A percentile compares a stretch with the other conserved stretches of the same genome.
These are phyloP conservation scores for Ensete glaucum DNA, from an alignment of 176 grass and related monocot species.

Conservation along the genomic window DNA sequence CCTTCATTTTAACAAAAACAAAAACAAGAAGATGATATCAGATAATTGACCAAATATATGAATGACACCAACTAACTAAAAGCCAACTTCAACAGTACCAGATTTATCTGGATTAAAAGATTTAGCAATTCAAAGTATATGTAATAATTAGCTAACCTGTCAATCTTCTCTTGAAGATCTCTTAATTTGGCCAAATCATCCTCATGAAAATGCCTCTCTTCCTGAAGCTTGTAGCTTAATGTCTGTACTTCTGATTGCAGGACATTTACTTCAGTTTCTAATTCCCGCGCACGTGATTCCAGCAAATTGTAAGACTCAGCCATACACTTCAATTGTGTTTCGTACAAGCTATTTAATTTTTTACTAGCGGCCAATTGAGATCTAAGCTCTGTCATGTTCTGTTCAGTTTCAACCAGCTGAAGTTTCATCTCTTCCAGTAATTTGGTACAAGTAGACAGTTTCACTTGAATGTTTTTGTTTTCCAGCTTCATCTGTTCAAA, in stretches of 20 bases:
- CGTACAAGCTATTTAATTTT: constrained; percentile 88
- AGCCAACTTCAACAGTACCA: background rate
- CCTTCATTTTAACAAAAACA: constrained; percentile 34
- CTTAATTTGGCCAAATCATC: constrained; percentile 64
- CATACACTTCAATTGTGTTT: constrained; percentile 97
- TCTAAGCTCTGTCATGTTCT: constrained; percentile 48
- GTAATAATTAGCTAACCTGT: constrained; percentile 42
- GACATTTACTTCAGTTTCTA: constrained; percentile 63
- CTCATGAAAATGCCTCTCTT: constrained; percentile 66
- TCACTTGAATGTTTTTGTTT: constrained; percentile 51
- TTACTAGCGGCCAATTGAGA: constrained; percentile 26
- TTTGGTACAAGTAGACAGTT: constrained; percentile 62
- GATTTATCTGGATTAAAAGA: background rate
- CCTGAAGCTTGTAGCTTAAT: constrained; percentile 52
- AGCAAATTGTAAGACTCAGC: constrained; percentile 81
- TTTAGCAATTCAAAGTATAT: background rate
- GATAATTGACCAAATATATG: background rate
- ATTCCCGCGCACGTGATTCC: constrained; percentile 62
- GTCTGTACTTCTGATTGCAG: constrained; percentile 40
- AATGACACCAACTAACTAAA: constrained; percentile 3
- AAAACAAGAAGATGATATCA: constrained; percentile 12
- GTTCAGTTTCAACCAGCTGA: constrained; percentile 58
- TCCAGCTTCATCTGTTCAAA: constrained; percentile 62
- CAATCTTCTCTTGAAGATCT: constrained; percentile 71
- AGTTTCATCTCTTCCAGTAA: constrained; percentile 49